phyloP scores from a whole-genome alignment of 306 rosid species.

The Cicer bijugum region DNA sequence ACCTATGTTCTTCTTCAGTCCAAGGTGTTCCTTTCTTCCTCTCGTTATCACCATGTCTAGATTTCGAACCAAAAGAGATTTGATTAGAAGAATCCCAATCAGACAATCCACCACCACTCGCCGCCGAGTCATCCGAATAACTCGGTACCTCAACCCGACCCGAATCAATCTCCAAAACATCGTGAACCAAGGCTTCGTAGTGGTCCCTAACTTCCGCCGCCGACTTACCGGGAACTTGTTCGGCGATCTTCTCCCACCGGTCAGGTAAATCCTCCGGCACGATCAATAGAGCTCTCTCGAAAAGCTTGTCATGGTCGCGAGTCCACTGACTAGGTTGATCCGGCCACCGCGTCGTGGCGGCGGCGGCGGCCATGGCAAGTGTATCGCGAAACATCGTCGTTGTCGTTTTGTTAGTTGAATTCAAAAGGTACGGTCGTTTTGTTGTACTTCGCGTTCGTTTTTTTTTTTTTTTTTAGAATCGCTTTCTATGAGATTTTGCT shows the following conservation, averaged over 20 bases:
- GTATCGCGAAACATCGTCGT: slow-evolving; percentile 56
- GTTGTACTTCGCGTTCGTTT: slow-evolving; percentile 15
- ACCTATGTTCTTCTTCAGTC: slow-evolving; percentile 92
- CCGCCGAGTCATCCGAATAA: slow-evolving; percentile 62
- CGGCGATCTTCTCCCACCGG: slow-evolving; percentile 79
- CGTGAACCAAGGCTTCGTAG: slow-evolving; percentile 71
- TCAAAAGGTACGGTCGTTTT: slow-evolving; percentile 6
- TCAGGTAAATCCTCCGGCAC: slow-evolving; percentile 62
- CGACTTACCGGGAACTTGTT: slow-evolving; percentile 64
- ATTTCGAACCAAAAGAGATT: slow-evolving; percentile 67
- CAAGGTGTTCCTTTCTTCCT: slow-evolving; percentile 92
- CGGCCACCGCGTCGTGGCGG: slow-evolving; percentile 46
- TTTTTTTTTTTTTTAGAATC: not conserved
- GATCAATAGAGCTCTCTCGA: slow-evolving; percentile 72
- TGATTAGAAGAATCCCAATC: slow-evolving; percentile 67
- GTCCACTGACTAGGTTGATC: slow-evolving; percentile 60
- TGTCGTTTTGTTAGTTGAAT: slow-evolving; percentile 37
- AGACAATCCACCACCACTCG: slow-evolving; percentile 1
- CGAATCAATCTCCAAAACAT: slow-evolving; percentile 71
- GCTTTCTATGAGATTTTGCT: slow-evolving; percentile 64
- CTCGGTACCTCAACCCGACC: slow-evolving; percentile 74
- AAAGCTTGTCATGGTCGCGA: slow-evolving; percentile 69
- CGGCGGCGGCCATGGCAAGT: not conserved
- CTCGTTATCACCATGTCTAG: slow-evolving; percentile 55
- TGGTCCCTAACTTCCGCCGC: slow-evolving; percentile 59